phyloP scores from a whole-genome alignment of 352 stramenopile genomes.

The Pythium chondricola region DNA sequence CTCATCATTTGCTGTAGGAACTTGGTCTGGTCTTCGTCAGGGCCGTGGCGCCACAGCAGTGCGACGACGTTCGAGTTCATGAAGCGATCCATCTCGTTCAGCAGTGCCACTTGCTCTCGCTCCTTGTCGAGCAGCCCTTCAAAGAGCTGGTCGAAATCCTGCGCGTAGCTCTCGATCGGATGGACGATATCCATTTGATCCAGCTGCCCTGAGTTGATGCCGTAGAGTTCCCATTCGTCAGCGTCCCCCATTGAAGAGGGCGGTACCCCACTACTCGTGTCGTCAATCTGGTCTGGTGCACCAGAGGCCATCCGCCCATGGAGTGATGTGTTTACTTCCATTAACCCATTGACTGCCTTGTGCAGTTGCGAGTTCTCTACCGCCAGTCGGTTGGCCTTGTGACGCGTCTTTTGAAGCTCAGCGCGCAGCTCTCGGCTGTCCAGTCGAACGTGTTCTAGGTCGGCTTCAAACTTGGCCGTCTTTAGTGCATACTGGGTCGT shows the following conservation, averaged over 20 bases:
- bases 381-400: constrained; percentile 37
- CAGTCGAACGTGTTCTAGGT: constrained; percentile 27
- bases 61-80: constrained; percentile 61
- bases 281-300: constrained; percentile 17
- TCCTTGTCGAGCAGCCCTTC: constrained; percentile 34
- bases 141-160: constrained; percentile 59
- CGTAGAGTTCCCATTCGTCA: constrained; percentile 48
- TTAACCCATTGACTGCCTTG: constrained; percentile 29
- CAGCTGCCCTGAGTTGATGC: constrained; percentile 31
- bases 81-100: constrained; percentile 63
- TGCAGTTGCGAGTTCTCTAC: constrained; percentile 52
- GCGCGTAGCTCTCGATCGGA: constrained; percentile 42
- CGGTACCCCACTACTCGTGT: constrained; percentile 4
- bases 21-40: constrained; percentile 35
- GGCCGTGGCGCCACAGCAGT: constrained; percentile 63
- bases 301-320: not conserved
- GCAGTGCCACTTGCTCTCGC: constrained; percentile 25
- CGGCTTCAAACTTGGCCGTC: constrained; percentile 28
- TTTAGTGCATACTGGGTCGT: constrained; percentile 23
- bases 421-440: constrained; percentile 36
- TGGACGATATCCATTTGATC: constrained; percentile 31
- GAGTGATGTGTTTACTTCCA: constrained; percentile 22
- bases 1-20: constrained; percentile 57
- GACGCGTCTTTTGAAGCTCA: constrained; percentile 45
- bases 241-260: constrained; percentile 17